phyloP scores from a whole-genome alignment of 2,329 filamentous ascomycete genomes.

The Gyromitra esculenta region DNA sequence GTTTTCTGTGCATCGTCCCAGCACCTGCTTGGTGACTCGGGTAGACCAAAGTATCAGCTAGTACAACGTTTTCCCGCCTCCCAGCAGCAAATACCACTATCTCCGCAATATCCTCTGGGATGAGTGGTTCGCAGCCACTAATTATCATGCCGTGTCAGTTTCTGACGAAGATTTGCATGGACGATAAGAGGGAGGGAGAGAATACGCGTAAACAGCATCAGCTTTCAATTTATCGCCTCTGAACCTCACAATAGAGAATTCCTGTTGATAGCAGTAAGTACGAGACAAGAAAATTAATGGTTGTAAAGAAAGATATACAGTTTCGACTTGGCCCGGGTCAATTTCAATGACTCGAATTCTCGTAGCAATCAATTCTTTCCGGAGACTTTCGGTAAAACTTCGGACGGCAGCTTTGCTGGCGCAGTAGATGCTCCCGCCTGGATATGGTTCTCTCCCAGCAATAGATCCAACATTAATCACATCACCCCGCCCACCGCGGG shows the following conservation, averaged over 20 bases:
- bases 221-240: conserved; percentile 89
- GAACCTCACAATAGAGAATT: conserved; percentile 89
- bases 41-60: conserved; percentile 87
- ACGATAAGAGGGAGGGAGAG: conserved; percentile 44
- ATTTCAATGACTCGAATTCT: conserved; percentile 86
- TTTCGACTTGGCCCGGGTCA: conserved; percentile 93
- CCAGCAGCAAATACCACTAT: conserved; percentile 86
- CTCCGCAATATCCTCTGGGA: conserved; percentile 90
- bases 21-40: conserved; percentile 79
- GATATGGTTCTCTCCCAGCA: conserved; percentile 86
- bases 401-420: conserved; percentile 89
- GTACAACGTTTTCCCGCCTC: conserved; percentile 86
- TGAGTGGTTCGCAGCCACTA: conserved; percentile 81
- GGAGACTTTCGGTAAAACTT: conserved; percentile 81
- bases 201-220: conserved; percentile 85
- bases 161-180: not conserved
- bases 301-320: conserved; percentile 59
- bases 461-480: conserved; percentile 96
- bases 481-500: conserved; percentile 79
- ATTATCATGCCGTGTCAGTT: conserved; percentile 37
- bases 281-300: conserved; percentile 9
- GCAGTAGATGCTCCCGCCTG: conserved; percentile 87
- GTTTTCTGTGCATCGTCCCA: conserved; percentile 54
- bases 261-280: conserved; percentile 61
- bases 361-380: conserved; percentile 80